Base-by-base conservation (phyloP, 768 basidiomycete genomes). In the Xerocomus spinulosus region DNA sequence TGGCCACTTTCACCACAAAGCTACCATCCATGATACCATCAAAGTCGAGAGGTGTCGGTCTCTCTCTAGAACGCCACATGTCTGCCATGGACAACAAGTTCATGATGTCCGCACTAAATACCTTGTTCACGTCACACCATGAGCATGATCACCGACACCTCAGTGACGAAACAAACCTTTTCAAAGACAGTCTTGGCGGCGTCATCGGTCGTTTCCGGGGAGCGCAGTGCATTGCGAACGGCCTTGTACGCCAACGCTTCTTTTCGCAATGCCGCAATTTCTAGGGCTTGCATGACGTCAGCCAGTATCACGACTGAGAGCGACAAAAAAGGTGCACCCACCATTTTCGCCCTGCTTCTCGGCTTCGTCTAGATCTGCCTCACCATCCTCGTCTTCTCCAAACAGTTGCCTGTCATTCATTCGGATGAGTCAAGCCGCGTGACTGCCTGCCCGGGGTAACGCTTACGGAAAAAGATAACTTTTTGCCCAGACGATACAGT, bases 401-500 rank as follows among this genome's bases (percentile, higher is more conserved):
- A 97, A 97, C 9, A 99, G 68, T 68, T 97, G 93, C 15, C 93
- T 96, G 55, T 51, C 26, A 29, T 17, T 51, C 26, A 29, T 17
- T 34, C 17, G 17, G 21, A 32, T 57, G 9, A 32, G 38, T 10
- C 13, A 23, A 41, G 14, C 23, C 0, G 39, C 15, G 41, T 2
- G 5, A 18, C n/a, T 6, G 18, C 21, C 17, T n/a, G 12, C 14
- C 25, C 14, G 6, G 23, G 17, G 10, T 24, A n/a, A 12, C 12
- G 69, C 87, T 62, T 57, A 91, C 94, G 87, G 84, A 59, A 97
- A 79, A 12, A 99, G 82, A 71, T 98, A 98, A 48, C 83, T 93
- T 67, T 98, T 99, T 25, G 92, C 92, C 96, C 96, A 99, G 3
- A 97, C 94, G 41, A 99, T 97, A 61, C 95, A 99, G 60, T 99